Evolutionary conservation across 768 basidiomycete species (phyloP), one percentile per base, ranked within the genome.

Genomic region (Sistotremastrum niveocremeum): DNA sequence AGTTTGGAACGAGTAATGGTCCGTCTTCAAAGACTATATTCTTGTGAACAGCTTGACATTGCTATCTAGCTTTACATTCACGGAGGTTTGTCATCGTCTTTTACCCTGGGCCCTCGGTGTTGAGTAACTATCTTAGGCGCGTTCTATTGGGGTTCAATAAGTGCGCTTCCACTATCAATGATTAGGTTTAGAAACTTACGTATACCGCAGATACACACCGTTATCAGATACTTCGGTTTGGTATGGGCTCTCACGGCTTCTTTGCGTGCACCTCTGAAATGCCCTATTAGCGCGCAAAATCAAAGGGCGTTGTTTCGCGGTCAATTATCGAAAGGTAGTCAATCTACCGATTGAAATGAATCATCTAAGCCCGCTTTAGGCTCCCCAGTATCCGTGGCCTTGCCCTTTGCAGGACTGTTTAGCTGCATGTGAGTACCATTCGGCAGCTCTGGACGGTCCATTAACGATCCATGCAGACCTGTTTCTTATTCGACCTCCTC

Each of bases 331-430:
- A 69, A 35, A 42, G n/a, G 47, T 3, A 5, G 12, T 6, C 12
- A 2, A 55, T 31, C 40, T 62, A 62, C 45, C 77, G 84, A 39
- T 20, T 20, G 20, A 20, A 20, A 20, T 20, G 20, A 20, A 20
- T 20, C 20, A 20, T 20, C 20, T 20, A 20, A 20, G 20, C 20
- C 20, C 20, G 20, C 20, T 20, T 20, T 74, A 93, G n/a, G 84
- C 93, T 9, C 94, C 94, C 0, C 94, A 97, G 62, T 98, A 94
- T 55, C 94, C 94, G 1, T 97, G 95, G 59, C 94, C 94, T 9
- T 89, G 87, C 52, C 87, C 82, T 1, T 63, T 97, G 5, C 91
- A 95, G 55, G 94, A 98, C 60, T 66, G 80, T 34, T 57, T 98
- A 7, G 86, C 94, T 2, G 81, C 90, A 6, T 98, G 86, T 88